Conservation (phyloP, 176 grass and related monocot species). For the Aegilops bicornis region DNA sequence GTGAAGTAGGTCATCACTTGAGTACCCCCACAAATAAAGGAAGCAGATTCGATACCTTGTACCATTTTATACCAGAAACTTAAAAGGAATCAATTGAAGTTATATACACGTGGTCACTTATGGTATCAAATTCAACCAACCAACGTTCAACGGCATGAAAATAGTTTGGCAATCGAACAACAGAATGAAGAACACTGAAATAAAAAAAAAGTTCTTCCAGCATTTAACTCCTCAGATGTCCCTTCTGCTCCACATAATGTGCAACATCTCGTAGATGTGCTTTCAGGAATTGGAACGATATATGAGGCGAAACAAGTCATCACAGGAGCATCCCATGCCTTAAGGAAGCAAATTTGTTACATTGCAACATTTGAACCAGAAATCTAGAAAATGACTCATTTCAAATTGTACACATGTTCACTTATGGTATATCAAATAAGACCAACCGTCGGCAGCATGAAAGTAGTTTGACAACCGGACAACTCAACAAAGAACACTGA, state of each 20-base stretch:
- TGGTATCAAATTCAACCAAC: constrained; percentile 15
- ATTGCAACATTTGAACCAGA: neutral
- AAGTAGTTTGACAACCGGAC: neutral
- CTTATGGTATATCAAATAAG: too few relatives aligned
- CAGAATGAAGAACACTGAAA: neutral
- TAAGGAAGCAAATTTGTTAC: neutral
- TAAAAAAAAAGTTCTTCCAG: neutral
- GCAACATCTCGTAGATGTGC: constrained; percentile 24
- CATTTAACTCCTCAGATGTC: constrained; percentile 45
- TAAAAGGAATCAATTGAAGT: neutral
- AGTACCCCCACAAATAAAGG: neutral
- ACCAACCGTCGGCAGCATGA: neutral
- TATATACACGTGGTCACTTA: neutral
- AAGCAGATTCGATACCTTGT: neutral
- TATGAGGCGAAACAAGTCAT: constrained; percentile 26
- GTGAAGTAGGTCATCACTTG: constrained; percentile 38
- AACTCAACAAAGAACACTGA: neutral
- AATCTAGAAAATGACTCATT: neutral
- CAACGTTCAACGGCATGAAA: neutral
- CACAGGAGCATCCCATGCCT: constrained; percentile 8
- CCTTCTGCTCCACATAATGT: constrained; percentile 42
- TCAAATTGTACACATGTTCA: too few relatives aligned
- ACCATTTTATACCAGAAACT: neutral
- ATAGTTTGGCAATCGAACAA: neutral
- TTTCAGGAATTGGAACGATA: constrained; percentile 55